Conservation (phyloP, 2,329 filamentous ascomycete species). For the Clarireedia paspali region DNA sequence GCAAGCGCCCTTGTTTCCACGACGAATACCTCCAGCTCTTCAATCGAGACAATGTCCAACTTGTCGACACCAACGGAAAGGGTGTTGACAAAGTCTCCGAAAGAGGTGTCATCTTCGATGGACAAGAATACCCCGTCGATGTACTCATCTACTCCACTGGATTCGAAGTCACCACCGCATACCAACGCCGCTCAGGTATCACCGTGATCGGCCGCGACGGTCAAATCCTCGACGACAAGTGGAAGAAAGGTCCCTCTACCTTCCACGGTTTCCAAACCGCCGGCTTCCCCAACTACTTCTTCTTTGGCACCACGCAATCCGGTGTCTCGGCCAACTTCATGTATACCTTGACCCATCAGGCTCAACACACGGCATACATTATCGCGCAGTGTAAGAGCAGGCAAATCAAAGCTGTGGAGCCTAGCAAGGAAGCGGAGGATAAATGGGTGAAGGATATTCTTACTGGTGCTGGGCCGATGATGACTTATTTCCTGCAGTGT, state of each 20-base stretch:
- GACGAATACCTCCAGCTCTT: constrained; percentile 50
- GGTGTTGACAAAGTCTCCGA: constrained; percentile 32
- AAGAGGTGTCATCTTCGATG: constrained; percentile 38
- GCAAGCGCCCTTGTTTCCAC: constrained; percentile 45
- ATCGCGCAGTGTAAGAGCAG: not conserved
- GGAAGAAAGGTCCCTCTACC: not conserved
- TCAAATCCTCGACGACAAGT: constrained; percentile 2
- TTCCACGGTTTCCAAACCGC: constrained; percentile 5
- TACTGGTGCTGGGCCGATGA: not conserved
- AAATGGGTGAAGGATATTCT: constrained; percentile 2
- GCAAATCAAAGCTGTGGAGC: not conserved
- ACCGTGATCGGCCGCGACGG: not conserved
- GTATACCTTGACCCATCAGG: not conserved
- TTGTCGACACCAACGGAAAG: constrained; percentile 44
- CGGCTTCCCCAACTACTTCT: constrained; percentile 7
- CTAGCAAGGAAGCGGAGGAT: not conserved
- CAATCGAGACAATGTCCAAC: constrained; percentile 36
- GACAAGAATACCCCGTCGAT: constrained; percentile 41
- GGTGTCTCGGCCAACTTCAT: constrained; percentile 8
- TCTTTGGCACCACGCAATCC: constrained; percentile 2
- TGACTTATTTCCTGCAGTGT: not conserved
- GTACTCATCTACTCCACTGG: constrained; percentile 51
- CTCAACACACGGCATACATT: constrained; percentile 1
- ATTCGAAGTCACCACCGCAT: constrained; percentile 40
- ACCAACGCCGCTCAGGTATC: constrained; percentile 3